Conservation (phyloP, 2,329 filamentous ascomycete species). For the Pseudopyrenochaeta lycopersici region DNA sequence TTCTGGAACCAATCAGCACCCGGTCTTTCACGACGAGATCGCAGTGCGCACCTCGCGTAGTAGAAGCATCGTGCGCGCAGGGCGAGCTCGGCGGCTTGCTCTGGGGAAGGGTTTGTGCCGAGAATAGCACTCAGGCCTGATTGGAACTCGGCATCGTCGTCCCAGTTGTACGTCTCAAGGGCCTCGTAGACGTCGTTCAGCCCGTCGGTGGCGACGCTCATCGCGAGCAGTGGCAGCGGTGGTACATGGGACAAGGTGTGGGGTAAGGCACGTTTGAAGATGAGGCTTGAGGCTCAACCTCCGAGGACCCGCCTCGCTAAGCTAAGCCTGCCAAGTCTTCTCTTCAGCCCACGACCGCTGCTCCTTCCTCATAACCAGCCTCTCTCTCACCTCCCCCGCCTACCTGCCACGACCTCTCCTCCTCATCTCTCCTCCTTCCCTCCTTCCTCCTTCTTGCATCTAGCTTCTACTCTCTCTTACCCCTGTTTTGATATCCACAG, state of each 20-base stretch:
- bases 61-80: conserved; percentile 76
- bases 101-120: conserved; percentile 63
- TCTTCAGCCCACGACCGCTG: conserved; percentile 24
- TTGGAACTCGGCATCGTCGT: conserved; percentile 73
- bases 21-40: not conserved
- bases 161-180: conserved; percentile 74
- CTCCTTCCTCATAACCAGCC: conserved; percentile 16
- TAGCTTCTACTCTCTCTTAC: conserved; percentile 31
- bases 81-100: conserved; percentile 66
- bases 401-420: conserved; percentile 24
- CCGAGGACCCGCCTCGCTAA: conserved; percentile 20
- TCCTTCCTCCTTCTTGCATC: conserved; percentile 29
- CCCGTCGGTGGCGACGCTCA: conserved; percentile 36
- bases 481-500: conserved; percentile 37
- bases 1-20: conserved; percentile 35
- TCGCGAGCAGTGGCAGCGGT: conserved; percentile 15
- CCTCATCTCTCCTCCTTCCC: conserved; percentile 17
- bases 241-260: conserved; percentile 24
- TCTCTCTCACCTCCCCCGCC: conserved; percentile 17
- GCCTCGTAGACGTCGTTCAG: conserved; percentile 62
- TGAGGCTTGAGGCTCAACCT: conserved; percentile 18
- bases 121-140: conserved; percentile 72
- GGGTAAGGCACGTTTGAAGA: conserved; percentile 24
- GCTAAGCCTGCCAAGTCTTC: conserved; percentile 25
- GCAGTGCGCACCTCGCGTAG: conserved; percentile 58